Evolutionary conservation across 495 filamentous ascomycete genomes (phyloP).

Genomic region (Articulospora tetracladia): DNA sequence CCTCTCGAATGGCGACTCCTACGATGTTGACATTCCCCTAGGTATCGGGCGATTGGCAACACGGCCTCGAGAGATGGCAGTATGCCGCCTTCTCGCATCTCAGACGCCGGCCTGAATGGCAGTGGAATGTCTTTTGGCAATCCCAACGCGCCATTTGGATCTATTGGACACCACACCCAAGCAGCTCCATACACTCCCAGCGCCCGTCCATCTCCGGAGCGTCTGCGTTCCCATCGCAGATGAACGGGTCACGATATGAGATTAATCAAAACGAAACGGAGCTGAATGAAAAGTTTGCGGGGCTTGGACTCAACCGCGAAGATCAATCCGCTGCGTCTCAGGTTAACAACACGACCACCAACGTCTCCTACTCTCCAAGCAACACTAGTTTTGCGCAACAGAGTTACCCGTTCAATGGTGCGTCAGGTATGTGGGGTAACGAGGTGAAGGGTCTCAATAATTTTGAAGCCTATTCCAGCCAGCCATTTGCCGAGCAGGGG

Average conservation of each 20-base stretch:
- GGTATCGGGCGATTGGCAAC: conserved; percentile 15
- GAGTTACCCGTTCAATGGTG: conserved; percentile 8
- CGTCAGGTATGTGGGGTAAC: conserved; percentile 20
- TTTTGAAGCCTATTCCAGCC: conserved; percentile 15
- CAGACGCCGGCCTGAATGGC: conserved; percentile 28
- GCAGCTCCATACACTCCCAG: conserved; percentile 25
- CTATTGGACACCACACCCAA: conserved; percentile 25
- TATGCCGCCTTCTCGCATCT: conserved; percentile 29
- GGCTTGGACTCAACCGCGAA: conserved; percentile 16
- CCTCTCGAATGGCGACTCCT: conserved; percentile 7
- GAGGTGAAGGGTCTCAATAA: conserved; percentile 13
- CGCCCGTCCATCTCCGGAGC: conserved; percentile 21
- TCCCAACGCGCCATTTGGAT: conserved; percentile 17
- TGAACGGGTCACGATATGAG: conserved; percentile 19
- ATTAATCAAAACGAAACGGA: conserved; percentile 17
- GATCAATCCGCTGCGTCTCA: conserved; percentile 12
- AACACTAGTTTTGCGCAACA: conserved; percentile 15
- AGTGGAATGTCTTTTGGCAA: conserved; percentile 16
- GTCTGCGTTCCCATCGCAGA: conserved; percentile 10
- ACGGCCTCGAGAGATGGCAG: conserved; percentile 27
- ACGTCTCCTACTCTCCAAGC: conserved; percentile 17
- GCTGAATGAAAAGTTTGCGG: conserved; percentile 21
- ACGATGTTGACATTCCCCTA: conserved; percentile 13
- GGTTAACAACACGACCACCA: conserved; percentile 1
- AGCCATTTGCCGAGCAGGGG: conserved; percentile 23